Evolutionary conservation across 2,329 filamentous ascomycete genomes (phyloP), one percentile per base, ranked within the genome.

Genomic region (Sarocladiaceae sp.): DNA sequence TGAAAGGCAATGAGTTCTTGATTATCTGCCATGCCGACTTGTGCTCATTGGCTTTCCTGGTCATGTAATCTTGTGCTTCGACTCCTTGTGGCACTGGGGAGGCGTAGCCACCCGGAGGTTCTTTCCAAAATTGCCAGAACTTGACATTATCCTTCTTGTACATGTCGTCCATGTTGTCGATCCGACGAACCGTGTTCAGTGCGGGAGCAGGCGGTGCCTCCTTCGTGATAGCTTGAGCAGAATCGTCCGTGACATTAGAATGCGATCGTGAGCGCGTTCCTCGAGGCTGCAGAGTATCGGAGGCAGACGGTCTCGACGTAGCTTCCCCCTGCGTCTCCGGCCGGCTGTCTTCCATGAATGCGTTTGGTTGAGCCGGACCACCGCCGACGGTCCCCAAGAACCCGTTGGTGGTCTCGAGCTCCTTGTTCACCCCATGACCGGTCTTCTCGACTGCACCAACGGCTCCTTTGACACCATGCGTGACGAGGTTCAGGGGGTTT

Each of bases 91-190:
- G 80, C 1, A 82, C 62, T 0, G 80, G 80, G 0, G 78, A 82
- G 7, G 74, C 65, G 52, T 80, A 83, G 3, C 74, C 75, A 19
- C 80, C 80, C 2, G 72, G 62, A 0, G 80, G 80, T 0, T 76
- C 73, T 52, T 80, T 78, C 80, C 80, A 83, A 47, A 83, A 83
- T 48, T 83, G 63, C 65, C 75, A 83, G 68, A 78, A 83, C 32
- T 61, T 65, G 1, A 65, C 60, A 20, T 67, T 62, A 9, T 72
- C 67, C 4, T 63, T 64, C 43, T 63, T 57, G 44, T 72, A 69
- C 60, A 76, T 71, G 10, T 74, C 69, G 3, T 75, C 68, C 31
- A 71, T 54, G 40, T 76, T 68, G 3, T 62, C 63, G 6, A 70
- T 54, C 48, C 70, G 73, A 35, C 77, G 72, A 4, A 74, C 73